phyloP scores from a whole-genome alignment of 495 filamentous ascomycete genomes.

The Penicillium longicatenatum region DNA sequence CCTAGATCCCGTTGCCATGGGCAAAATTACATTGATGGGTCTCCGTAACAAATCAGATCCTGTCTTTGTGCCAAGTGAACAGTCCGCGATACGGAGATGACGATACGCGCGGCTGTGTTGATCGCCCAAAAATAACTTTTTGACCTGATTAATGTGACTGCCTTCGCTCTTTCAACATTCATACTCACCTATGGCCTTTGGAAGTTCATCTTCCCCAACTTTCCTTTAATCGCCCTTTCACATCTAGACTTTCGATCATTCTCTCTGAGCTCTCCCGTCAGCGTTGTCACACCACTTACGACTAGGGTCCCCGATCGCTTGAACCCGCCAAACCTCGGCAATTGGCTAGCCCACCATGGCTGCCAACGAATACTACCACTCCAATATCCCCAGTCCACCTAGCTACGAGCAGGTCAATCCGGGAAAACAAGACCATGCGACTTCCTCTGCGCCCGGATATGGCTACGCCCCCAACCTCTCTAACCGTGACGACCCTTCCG shows the following conservation, averaged over 20 bases:
- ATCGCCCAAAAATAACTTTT: slow-evolving; percentile 33
- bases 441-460: slow-evolving; percentile 30
- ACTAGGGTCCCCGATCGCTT: neutral
- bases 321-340: slow-evolving; percentile 13
- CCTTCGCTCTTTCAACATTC: slow-evolving; percentile 13
- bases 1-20: neutral
- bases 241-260: slow-evolving; percentile 1
- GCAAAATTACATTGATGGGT: neutral
- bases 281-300: neutral
- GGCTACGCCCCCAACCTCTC: slow-evolving; percentile 31
- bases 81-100: neutral
- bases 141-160: slow-evolving; percentile 25
- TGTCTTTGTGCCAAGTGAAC: neutral
- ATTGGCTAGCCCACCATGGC: slow-evolving; percentile 62
- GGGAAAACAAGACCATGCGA: slow-evolving; percentile 27
- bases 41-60: neutral
- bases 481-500: slow-evolving; percentile 29
- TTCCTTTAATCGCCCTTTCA: neutral
- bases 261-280: neutral
- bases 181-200: neutral
- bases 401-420: slow-evolving; percentile 46
- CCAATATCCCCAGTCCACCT: slow-evolving; percentile 43
- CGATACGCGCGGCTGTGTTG: slow-evolving; percentile 31
- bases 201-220: neutral
- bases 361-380: slow-evolving; percentile 78